Base-by-base conservation (phyloP, 106 monocot species). In the Triglochin maritima region DNA sequence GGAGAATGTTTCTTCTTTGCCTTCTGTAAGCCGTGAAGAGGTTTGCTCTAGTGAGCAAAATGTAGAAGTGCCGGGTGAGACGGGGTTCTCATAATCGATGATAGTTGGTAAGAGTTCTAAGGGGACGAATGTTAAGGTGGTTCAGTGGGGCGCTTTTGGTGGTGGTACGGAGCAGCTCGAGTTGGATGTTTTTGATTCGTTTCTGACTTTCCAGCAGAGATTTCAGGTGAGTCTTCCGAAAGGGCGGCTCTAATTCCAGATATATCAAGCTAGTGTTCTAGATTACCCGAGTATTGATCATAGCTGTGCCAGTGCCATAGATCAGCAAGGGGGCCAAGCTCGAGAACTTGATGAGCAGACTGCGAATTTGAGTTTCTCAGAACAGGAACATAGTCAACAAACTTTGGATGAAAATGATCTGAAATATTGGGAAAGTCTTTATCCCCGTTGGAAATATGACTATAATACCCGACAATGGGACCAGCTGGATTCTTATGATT, bases 391-490 rank as follows among this genome's bases (percentile, higher is more conserved):
- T 46, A 77, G 67, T 42, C 68, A 80, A 44, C 29, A 13, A n/a
- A 46, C 64, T 47, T 8, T 50, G 1, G 69, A 76, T 69, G 59
- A 17, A 43, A 78, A 77, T 63, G 87, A 83, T 69, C 47, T 70
- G 42, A 65, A 87, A 55, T 75, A 85, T 61, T 95, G 84, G 83
- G 90, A 95, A 63, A 87, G 78, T 70, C 64, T 81, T 47, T 95
- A 95, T 60, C 94, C 94, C 2, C 89, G 85, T 53, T 90, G 94
- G 94, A 90, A 87, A 72, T 95, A 85, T 67, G 82, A 89, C 66
- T 46, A 12, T 6, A 48, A 13, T 58, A 68, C 60, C 9, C 60
- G 68, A 16, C 78, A 67, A 11, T 68, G 67, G 76, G 61, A 71
- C 66, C 79, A 74, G 64, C 70, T 57, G 45, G 68, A 62, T 17